A percentile compares a stretch with the other conserved stretches of the same genome.
Conservation (phyloP, 2,329 filamentous ascomycete genomes). For the Penicillium concentricum region DNA sequence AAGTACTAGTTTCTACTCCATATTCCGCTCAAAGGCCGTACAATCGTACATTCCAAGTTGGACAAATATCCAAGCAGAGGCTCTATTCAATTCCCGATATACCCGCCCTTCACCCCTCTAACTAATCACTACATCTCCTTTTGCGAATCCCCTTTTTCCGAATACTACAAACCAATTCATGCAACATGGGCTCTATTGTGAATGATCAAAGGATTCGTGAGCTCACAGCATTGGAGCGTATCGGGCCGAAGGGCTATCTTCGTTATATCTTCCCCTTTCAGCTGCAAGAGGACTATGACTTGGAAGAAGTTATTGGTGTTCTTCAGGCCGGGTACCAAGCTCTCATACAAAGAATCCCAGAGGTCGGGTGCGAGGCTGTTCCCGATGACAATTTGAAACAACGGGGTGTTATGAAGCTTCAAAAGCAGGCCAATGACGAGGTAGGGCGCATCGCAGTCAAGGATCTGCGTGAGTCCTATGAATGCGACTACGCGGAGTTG, state of each 20-base stretch:
- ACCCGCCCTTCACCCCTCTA: not conserved
- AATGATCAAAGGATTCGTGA: not conserved
- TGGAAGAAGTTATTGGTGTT: constrained; percentile 10
- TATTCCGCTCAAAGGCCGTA: not conserved
- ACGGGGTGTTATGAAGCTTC: constrained; percentile 33
- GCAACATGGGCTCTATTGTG: not conserved
- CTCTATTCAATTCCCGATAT: not conserved
- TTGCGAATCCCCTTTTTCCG: not conserved
- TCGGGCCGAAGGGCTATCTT: constrained; percentile 37
- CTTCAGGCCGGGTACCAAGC: constrained; percentile 29
- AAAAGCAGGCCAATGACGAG: constrained; percentile 15
- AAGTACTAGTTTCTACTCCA: not conserved
- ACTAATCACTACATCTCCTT: not conserved
- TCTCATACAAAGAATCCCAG: constrained; percentile 30
- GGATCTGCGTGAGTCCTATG: constrained; percentile 40
- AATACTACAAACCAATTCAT: not conserved
- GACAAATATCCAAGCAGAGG: not conserved
- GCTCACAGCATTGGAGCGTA: constrained; percentile 34
- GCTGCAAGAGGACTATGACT: constrained; percentile 31
- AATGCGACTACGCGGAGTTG: constrained; percentile 41
- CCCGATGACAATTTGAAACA: constrained; percentile 32
- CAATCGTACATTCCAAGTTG: not conserved
- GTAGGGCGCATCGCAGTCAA: constrained; percentile 39
- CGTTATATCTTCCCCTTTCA: constrained; percentile 39
- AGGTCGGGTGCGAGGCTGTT: constrained; percentile 34